A percentile compares a stretch with the other conserved stretches of the same genome.
Evolutionary conservation across 2,329 filamentous ascomycete genomes (phyloP).

Genomic region (Fusarium illudens): DNA sequence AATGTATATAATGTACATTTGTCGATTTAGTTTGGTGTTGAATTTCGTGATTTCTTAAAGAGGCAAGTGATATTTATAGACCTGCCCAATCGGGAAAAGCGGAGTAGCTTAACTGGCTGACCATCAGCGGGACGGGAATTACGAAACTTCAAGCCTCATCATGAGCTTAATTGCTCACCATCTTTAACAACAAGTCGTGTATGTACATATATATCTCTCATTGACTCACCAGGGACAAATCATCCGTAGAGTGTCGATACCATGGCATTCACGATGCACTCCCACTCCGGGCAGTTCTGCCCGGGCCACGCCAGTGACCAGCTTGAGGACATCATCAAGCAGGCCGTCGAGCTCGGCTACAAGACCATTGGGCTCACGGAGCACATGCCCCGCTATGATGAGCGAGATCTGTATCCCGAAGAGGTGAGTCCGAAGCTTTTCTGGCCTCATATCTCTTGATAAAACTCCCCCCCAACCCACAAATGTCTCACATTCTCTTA

Average conservation of each 20-base stretch:
- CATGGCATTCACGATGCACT: slow-evolving; percentile 98
- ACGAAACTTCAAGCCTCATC: background rate
- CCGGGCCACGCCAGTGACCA: slow-evolving; percentile 84
- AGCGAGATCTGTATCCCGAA: slow-evolving; percentile 88
- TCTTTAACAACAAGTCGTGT: background rate
- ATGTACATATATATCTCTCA: background rate
- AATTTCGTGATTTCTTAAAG: background rate
- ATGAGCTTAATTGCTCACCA: background rate
- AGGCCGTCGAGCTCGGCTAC: slow-evolving; percentile 81
- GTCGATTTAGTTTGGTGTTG: background rate
- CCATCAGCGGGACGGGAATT: background rate
- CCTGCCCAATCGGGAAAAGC: slow-evolving; percentile 16
- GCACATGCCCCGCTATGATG: slow-evolving; percentile 85
- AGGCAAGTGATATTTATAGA: background rate
- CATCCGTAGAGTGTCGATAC: background rate
- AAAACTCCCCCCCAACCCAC: too few species aligned
- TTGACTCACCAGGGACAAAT: background rate
- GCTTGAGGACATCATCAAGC: slow-evolving; percentile 83
- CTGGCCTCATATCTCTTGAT: background rate
- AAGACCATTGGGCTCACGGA: slow-evolving; percentile 88
- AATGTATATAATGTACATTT: background rate
- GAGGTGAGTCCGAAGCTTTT: slow-evolving; percentile 63
- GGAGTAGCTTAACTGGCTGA: slow-evolving; percentile 5
- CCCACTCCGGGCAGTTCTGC: slow-evolving; percentile 98
- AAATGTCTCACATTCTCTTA: slow-evolving; percentile 39